Percentiles rank a stretch among this genome's conserved stretches.
phyloP scores from a whole-genome alignment of 139 green algal species.

The Trebouxia sp. region DNA sequence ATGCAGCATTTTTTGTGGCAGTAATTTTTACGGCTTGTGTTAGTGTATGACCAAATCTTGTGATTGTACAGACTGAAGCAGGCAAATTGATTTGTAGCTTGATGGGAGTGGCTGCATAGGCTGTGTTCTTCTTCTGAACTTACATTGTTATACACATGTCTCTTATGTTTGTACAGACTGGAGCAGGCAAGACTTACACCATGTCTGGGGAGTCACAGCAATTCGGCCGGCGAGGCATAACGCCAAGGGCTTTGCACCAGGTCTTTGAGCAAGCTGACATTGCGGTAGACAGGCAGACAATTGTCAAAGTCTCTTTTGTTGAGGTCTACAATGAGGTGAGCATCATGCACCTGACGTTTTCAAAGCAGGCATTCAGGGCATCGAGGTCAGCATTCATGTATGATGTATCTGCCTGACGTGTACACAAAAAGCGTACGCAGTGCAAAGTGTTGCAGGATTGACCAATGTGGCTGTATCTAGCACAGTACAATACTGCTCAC shows the following conservation, averaged over 20 bases:
- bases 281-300: constrained; percentile 54
- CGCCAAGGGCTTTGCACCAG: constrained; percentile 68
- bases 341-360: no score
- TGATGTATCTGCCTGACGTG: no score
- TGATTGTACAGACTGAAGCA: no score
- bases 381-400: no score
- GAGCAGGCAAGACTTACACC: constrained; percentile 67
- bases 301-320: constrained; percentile 79
- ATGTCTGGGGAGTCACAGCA: constrained; percentile 67
- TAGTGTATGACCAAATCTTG: no score
- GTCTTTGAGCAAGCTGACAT: constrained; percentile 23
- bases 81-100: background rate
- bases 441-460: no score
- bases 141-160: background rate
- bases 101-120: background rate
- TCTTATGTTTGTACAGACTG: constrained; percentile 58
- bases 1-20: no score
- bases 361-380: no score
- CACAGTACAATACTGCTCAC: no score
- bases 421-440: background rate
- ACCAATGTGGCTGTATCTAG: no score
- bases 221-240: constrained; percentile 71
- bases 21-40: no score
- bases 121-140: background rate
- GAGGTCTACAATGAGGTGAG: constrained; percentile 89